phyloP scores from a whole-genome alignment of 1,284 basidiomycete genomes.

The Irpex sp. region DNA sequence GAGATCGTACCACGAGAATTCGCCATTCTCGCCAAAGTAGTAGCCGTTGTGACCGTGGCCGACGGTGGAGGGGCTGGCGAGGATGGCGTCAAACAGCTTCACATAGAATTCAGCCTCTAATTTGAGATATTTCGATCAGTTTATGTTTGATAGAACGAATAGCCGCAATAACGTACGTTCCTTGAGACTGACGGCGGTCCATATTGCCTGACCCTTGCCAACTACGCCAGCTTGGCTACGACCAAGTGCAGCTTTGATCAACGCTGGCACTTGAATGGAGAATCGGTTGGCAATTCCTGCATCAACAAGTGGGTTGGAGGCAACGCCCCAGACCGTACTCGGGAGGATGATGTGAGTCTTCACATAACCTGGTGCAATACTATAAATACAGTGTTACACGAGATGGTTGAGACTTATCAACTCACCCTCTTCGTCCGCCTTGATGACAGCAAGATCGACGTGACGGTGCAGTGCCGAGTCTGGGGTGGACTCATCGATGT shows the following conservation, averaged over 20 bases:
- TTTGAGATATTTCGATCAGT: not conserved
- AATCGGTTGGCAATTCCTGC: not conserved
- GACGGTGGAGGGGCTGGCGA: constrained; percentile 12
- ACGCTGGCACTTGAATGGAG: not conserved
- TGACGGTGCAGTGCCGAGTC: not conserved
- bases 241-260: not conserved
- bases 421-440: not conserved
- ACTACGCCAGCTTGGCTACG: not conserved
- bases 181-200: not conserved
- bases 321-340: not conserved
- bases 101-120: constrained; percentile 1
- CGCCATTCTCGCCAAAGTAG: constrained; percentile 43
- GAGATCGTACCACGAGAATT: constrained; percentile 31
- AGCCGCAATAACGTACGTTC: not conserved
- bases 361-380: not conserved
- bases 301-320: not conserved
- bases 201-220: not conserved
- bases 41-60: constrained; percentile 40
- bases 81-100: constrained; percentile 14
- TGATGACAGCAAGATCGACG: not conserved
- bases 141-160: not conserved
- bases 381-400: too few species aligned
- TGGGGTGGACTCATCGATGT: not conserved
- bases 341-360: not conserved
- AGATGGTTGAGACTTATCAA: too few species aligned